Evolutionary conservation across 2,329 filamentous ascomycete genomes (phyloP), one percentile per base, ranked within the genome.

Genomic region (Talaromyces sp.): DNA sequence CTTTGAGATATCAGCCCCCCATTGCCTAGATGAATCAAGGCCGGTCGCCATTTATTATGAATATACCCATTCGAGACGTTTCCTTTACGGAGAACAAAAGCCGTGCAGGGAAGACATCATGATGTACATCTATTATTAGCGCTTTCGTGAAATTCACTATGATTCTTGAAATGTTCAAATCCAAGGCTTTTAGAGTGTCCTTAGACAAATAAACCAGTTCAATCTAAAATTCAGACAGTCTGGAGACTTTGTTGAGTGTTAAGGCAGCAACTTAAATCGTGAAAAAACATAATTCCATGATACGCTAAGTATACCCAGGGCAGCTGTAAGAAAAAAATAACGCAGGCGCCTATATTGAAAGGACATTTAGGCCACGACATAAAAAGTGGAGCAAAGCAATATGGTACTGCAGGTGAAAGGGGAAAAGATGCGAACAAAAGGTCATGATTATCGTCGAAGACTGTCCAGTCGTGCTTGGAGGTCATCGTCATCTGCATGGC

Each of bases 391-490:
- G 30, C 9, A 39, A 30, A 47, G 13, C 22, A 39, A 41, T 16
- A 22, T 33, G 37, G 37, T n/a, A 47, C 17, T 22, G 11, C 14
- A 16, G 11, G 9, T 10, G 10, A 16, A 39, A 39, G 20, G 16
- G 20, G 10, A 39, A 7, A n/a, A 33, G 14, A 33, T 45, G 20
- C 8, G 19, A 11, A n/a, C 17, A 47, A 43, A 47, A 40, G 20
- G 49, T 52, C 49, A 30, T 55, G 39, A 57, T 74, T 64, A 84
- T 67, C 80, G 76, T 68, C 89, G 82, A 60, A 97, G 78, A 72
- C 92, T 96, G 71, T 97, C 91, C 47, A 99, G 82, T 54, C 94
- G 86, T 59, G 94, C 93, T 77, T 97, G 92, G 22, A 99, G 83
- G 70, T 97, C 94, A 67, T 97, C 91, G 66, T 97, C 92, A 46